phyloP scores from a whole-genome alignment of 495 filamentous ascomycete species.

The Penicillium taxi region DNA sequence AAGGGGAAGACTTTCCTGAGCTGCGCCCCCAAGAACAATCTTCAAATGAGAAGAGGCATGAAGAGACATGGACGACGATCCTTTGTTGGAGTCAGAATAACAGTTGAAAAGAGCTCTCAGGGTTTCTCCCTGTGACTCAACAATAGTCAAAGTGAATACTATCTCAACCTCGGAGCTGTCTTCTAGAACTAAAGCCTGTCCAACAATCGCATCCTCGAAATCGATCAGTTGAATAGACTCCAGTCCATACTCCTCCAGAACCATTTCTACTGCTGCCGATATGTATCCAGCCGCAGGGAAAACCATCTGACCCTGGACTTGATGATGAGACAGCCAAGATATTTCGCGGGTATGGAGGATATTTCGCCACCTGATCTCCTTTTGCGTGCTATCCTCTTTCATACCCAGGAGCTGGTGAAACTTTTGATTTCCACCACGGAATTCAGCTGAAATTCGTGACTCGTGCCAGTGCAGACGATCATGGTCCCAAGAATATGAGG shows the following conservation, averaged over 20 bases:
- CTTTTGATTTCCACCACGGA: conserved; percentile 8
- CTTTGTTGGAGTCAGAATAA: conserved; percentile 15
- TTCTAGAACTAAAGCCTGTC: conserved; percentile 43
- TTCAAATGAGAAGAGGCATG: conserved; percentile 16
- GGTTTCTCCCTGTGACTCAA: background rate
- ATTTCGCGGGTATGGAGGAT: conserved; percentile 27
- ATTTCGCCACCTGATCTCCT: conserved; percentile 30
- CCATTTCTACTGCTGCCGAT: conserved; percentile 49
- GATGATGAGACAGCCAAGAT: conserved; percentile 34
- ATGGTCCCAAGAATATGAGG: conserved; percentile 48
- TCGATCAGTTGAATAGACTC: conserved; percentile 22
- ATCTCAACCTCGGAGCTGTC: conserved; percentile 39
- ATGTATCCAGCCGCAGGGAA: conserved; percentile 57
- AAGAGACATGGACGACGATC: conserved; percentile 10
- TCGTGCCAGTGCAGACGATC: conserved; percentile 40
- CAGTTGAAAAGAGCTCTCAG: conserved; percentile 13
- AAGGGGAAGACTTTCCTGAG: conserved; percentile 13
- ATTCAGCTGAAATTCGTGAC: conserved; percentile 27
- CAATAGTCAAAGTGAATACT: conserved; percentile 27
- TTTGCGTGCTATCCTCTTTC: conserved; percentile 11
- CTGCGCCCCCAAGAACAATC: conserved; percentile 7
- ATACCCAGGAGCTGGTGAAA: conserved; percentile 29
- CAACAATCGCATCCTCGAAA: conserved; percentile 31
- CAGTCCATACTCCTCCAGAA: conserved; percentile 10
- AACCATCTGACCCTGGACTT: conserved; percentile 36